These are phyloP conservation scores for Aureobasidium namibiae DNA, from an alignment of 2,329 filamentous ascomycete species.

Conservation along the genomic window DNA sequence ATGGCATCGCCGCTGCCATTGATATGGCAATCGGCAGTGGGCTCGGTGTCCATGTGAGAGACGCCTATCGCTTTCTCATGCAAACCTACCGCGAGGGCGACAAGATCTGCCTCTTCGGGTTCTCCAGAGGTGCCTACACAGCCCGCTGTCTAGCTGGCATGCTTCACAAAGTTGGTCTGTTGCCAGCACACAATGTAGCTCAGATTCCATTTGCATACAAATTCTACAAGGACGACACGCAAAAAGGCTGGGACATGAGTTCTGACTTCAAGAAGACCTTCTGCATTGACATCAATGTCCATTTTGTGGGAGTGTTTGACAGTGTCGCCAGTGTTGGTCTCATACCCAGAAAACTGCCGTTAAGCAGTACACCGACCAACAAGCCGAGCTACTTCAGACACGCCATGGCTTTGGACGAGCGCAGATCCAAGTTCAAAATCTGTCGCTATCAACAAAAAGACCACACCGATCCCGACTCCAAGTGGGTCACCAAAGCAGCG, in stretches of 20 bases:
- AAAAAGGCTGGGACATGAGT: conserved; percentile 33
- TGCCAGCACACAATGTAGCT: conserved; percentile 27
- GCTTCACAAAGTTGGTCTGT: conserved; percentile 35
- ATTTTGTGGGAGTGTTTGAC: conserved; percentile 38
- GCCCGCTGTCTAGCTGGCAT: conserved; percentile 41
- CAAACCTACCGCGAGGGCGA: conserved; percentile 40
- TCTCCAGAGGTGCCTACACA: conserved; percentile 44
- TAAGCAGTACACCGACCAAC: conserved; percentile 31
- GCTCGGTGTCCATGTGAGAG: conserved; percentile 34
- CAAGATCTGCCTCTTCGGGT: conserved; percentile 42
- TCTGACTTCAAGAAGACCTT: conserved; percentile 38
- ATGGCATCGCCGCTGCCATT: conserved; percentile 31
- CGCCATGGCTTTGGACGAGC: conserved; percentile 38
- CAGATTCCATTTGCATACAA: conserved; percentile 38
- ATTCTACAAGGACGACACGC: conserved; percentile 36
- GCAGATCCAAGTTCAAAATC: conserved; percentile 37
- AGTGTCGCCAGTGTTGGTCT: conserved; percentile 36
- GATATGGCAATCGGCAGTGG: conserved; percentile 39
- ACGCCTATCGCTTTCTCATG: conserved; percentile 41
- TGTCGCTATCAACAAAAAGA: conserved; percentile 30
- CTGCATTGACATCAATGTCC: conserved; percentile 34
- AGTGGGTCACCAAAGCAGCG: conserved; percentile 18
- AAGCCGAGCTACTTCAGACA: conserved; percentile 33
- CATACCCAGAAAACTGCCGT: conserved; percentile 31
- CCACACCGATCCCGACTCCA: conserved; percentile 11